phyloP scores from a whole-genome alignment of 352 stramenopile genomes.

The Phytophthora sansomeana region DNA sequence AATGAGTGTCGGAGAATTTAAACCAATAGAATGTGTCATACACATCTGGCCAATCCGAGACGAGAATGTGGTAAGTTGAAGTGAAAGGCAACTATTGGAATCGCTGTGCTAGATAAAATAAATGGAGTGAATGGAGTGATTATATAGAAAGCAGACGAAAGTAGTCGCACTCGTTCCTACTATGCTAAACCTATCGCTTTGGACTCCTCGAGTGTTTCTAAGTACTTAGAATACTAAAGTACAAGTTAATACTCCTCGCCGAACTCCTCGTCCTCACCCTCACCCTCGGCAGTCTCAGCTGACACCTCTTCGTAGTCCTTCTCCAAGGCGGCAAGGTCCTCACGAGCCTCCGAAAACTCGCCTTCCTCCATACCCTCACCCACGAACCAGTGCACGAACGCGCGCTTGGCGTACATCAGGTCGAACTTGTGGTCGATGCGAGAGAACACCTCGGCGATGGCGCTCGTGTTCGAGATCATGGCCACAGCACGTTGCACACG shows the following conservation, averaged over 20 bases:
- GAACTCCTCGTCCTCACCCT: constrained; percentile 94
- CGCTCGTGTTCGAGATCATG: too few species aligned
- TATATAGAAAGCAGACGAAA: not conserved
- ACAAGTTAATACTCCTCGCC: constrained; percentile 87
- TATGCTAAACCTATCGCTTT: too few species aligned
- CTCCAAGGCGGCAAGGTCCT: constrained; percentile 86
- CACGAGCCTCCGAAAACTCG: constrained; percentile 99
- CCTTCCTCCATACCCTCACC: constrained; percentile 99
- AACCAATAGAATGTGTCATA: constrained; percentile 3
- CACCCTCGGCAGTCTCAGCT: constrained; percentile 97
- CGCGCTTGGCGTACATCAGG: constrained; percentile 62
- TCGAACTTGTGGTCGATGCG: constrained; percentile 45
- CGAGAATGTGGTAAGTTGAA: constrained; percentile 12
- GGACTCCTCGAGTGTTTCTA: too few species aligned
- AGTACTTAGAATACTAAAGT: too few species aligned
- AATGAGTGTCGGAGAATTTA: constrained; percentile 4
- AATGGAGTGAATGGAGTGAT: too few species aligned
- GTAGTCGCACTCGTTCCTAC: not conserved
- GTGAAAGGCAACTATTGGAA: not conserved
- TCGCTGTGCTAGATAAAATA: not conserved
- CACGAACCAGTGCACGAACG: constrained; percentile 99
- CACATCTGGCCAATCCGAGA: not conserved
- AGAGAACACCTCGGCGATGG: constrained; percentile 88
- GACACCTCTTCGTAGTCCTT: constrained; percentile 99
- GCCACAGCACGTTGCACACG: too few species aligned